phyloP scores from a whole-genome alignment of 225 moss, liverwort and hornwort species.

The Neckera pumila region DNA sequence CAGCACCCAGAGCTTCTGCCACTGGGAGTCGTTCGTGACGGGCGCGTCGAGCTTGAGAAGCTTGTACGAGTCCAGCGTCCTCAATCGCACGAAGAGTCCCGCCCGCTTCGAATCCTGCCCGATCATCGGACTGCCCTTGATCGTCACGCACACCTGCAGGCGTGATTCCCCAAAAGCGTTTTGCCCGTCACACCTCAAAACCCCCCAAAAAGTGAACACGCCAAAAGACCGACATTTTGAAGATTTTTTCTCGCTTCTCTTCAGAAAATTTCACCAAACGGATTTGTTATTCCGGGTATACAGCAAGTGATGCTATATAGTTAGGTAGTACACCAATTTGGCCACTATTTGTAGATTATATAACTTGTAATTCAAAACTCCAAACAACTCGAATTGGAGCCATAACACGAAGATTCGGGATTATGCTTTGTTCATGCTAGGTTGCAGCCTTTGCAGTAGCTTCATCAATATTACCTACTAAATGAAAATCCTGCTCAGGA shows the following conservation, averaged over 20 bases:
- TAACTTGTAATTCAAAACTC: neutral
- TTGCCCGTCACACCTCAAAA: neutral
- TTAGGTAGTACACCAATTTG: neutral
- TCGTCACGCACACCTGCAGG: conserved; percentile 47
- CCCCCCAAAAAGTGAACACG: neutral
- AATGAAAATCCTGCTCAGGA: neutral
- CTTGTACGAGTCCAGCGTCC: conserved; percentile 50
- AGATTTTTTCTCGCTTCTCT: neutral
- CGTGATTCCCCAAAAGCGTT: neutral
- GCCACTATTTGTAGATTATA: neutral
- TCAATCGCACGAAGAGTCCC: conserved; percentile 49
- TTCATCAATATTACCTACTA: neutral
- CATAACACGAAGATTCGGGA: neutral
- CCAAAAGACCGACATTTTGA: neutral
- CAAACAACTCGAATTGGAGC: neutral
- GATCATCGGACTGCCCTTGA: conserved; percentile 11
- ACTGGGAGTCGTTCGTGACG: conserved; percentile 21
- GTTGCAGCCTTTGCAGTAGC: neutral
- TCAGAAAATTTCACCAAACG: neutral
- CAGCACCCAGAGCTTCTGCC: conserved; percentile 72
- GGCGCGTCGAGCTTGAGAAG: conserved; percentile 62
- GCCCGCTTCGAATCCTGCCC: neutral
- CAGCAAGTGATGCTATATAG: neutral
- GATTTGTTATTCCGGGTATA: neutral
- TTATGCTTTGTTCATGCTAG: neutral